Evolutionary conservation across 257 asterid genomes (phyloP).

Genomic region (Osmanthus fragrans): DNA sequence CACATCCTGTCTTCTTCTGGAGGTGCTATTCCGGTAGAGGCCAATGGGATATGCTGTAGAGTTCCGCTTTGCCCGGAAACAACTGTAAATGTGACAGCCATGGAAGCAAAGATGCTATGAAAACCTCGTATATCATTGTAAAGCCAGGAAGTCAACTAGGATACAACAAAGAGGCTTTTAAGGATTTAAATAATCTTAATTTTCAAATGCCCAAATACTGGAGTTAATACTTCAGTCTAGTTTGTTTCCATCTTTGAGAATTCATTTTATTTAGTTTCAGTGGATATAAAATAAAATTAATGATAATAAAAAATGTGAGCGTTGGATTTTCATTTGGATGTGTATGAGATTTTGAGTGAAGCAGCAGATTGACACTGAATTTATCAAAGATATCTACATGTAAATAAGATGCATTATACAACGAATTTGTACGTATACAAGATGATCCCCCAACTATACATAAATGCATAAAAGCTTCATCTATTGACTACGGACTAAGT

Average conservation of each 20-base stretch:
- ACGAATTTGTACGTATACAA: too few relatives aligned
- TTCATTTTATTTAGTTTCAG: background rate
- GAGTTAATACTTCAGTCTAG: background rate
- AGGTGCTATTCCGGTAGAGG: conserved; percentile 3
- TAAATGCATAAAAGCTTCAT: too few relatives aligned
- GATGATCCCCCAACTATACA: too few relatives aligned
- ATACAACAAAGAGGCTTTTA: background rate
- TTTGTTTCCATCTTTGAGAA: background rate
- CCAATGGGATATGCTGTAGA: background rate
- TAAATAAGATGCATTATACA: too few relatives aligned
- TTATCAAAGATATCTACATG: background rate
- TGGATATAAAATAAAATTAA: background rate
- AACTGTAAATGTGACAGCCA: background rate
- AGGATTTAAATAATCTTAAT: background rate
- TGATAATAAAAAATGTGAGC: background rate
- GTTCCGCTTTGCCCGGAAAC: background rate
- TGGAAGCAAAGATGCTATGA: conserved; percentile 14
- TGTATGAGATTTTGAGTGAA: too few relatives aligned
- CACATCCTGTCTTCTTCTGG: background rate
- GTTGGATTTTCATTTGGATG: background rate
- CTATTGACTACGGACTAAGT: too few relatives aligned
- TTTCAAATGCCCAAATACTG: background rate
- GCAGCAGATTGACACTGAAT: background rate
- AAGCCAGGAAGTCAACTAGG: background rate
- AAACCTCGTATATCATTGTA: background rate